These are phyloP conservation scores for Chionographis japonica DNA, from an alignment of 106 monocot genomes.

Conservation along the genomic window DNA sequence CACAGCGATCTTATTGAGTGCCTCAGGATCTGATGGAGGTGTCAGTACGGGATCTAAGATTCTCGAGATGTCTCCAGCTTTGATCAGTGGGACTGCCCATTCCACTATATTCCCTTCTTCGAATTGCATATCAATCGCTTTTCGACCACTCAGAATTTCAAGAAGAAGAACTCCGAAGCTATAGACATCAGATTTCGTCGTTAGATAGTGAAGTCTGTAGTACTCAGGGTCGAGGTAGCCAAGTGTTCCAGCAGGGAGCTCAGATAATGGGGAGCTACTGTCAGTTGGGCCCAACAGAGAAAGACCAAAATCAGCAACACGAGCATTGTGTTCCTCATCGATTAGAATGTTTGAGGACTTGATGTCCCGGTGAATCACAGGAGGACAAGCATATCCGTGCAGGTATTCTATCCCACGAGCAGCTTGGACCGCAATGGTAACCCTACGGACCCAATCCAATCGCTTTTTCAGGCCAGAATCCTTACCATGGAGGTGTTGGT, in stretches of 20 bases:
- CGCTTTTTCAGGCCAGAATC: constrained; percentile 43
- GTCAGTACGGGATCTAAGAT: constrained; percentile 72
- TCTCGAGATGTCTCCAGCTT: constrained; percentile 46
- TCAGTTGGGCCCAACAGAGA: constrained; percentile 84
- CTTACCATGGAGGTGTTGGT: constrained; percentile 91
- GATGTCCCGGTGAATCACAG: constrained; percentile 96
- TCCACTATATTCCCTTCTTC: constrained; percentile 96
- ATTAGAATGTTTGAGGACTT: constrained; percentile 98
- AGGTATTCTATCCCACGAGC: constrained; percentile 94
- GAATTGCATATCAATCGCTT: constrained; percentile 90
- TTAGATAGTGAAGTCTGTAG: constrained; percentile 93
- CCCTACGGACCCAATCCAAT: constrained; percentile 77
- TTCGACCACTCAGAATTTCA: constrained; percentile 89
- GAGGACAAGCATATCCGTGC: constrained; percentile 98
- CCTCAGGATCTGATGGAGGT: constrained; percentile 60
- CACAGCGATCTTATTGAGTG: constrained; percentile 63
- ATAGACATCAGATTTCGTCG: constrained; percentile 96
- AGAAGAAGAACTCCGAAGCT: constrained; percentile 95
- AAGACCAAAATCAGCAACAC: constrained; percentile 93
- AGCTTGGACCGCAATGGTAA: constrained; percentile 94
- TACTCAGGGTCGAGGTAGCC: constrained; percentile 98
- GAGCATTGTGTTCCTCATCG: constrained; percentile 94
- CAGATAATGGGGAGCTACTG: constrained; percentile 70
- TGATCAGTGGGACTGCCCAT: constrained; percentile 93
- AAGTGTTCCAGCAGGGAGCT: constrained; percentile 92